phyloP scores from a whole-genome alignment of 2,329 filamentous ascomycete species.

The Nectriaceae sp. region DNA sequence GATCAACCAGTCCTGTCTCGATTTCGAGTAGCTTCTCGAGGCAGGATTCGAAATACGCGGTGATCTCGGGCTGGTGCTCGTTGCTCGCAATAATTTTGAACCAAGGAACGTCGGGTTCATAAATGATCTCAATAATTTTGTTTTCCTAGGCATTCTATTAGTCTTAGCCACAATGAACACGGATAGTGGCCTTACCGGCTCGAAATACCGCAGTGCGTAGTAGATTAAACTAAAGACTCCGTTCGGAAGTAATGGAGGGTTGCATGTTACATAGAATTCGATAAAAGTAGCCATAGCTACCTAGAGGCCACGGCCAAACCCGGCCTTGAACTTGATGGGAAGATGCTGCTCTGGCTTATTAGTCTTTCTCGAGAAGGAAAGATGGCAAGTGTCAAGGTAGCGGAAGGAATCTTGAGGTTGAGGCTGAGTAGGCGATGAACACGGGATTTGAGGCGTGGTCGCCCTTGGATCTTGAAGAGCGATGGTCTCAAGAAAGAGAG shows the following conservation, averaged over 20 bases:
- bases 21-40: slow-evolving; percentile 21
- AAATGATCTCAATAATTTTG: slow-evolving; percentile 34
- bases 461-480: no score
- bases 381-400: no score
- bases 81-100: slow-evolving; percentile 33
- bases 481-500: no score
- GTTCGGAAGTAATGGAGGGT: slow-evolving; percentile 34
- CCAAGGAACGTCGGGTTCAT: slow-evolving; percentile 38
- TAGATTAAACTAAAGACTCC: slow-evolving; percentile 32
- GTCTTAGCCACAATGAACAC: no score
- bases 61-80: slow-evolving; percentile 14
- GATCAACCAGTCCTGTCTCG: slow-evolving; percentile 16
- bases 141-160: slow-evolving; percentile 2
- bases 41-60: slow-evolving; percentile 17
- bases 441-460: no score
- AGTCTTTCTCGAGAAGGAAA: no score
- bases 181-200: slow-evolving; percentile 16
- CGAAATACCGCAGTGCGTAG: no score
- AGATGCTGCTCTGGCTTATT: no score
- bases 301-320: no score
- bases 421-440: no score
- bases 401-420: no score
- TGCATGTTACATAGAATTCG: slow-evolving; percentile 38
- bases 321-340: no score
- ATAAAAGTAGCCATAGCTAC: slow-evolving; percentile 18